Conservation (phyloP, 805 yeast species). For the Wickerhamomyces hampshirensis region DNA sequence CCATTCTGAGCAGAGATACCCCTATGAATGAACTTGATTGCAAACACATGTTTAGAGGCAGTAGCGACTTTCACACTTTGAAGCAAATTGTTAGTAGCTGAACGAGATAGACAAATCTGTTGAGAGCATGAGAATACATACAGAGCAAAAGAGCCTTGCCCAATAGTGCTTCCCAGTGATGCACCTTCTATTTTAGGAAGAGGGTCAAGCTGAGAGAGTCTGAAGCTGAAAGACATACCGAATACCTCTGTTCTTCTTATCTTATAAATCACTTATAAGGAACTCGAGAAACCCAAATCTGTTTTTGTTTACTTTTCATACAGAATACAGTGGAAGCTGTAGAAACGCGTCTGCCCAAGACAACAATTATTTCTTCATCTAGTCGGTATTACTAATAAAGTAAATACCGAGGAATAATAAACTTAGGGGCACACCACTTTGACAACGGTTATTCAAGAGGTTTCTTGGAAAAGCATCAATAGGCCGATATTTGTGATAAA, state of each 20-base stretch:
- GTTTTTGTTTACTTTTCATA: conserved; percentile 3
- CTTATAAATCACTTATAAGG: no score
- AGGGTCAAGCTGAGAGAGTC: conserved; percentile 42
- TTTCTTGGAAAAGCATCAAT: no score
- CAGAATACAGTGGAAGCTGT: neutral
- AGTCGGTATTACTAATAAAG: no score
- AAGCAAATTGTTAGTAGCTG: neutral
- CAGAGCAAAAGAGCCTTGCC: conserved; percentile 67
- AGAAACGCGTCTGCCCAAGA: no score
- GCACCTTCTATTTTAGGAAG: conserved; percentile 46
- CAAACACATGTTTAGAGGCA: conserved; percentile 37
- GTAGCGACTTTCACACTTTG: conserved; percentile 46
- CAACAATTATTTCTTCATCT: no score
- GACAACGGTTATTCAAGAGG: no score
- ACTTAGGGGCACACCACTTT: no score
- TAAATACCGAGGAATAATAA: no score
- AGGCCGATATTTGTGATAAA: no score
- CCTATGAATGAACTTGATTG: conserved; percentile 53
- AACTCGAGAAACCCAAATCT: no score
- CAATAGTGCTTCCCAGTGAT: conserved; percentile 47
- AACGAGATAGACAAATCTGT: neutral
- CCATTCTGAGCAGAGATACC: conserved; percentile 32
- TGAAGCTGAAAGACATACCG: conserved; percentile 20
- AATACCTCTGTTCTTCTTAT: neutral
- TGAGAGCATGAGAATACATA: conserved; percentile 17